phyloP scores from a whole-genome alignment of 1,284 basidiomycete species.

The Afroboletus lepidellus region DNA sequence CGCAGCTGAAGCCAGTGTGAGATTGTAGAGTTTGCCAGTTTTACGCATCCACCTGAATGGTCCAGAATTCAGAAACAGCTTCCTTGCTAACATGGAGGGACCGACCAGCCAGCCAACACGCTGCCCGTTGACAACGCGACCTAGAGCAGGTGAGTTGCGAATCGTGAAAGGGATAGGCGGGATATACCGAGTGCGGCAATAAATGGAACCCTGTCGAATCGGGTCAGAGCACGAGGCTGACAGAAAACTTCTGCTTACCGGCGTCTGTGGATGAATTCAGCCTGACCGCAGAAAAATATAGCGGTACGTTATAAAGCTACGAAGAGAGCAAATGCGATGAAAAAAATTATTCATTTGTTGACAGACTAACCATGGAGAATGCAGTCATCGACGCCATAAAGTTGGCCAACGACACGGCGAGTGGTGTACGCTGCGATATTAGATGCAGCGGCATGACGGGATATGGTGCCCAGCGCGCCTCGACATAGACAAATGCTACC shows the following conservation, averaged over 20 bases:
- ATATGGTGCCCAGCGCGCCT: conserved; percentile 70
- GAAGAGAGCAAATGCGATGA: conserved; percentile 5
- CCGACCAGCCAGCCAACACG: conserved; percentile 80
- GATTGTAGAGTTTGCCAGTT: conserved; percentile 77
- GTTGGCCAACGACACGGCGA: conserved; percentile 79
- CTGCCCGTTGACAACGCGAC: conserved; percentile 78
- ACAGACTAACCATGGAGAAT: conserved; percentile 72
- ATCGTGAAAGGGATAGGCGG: not conserved
- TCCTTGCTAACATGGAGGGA: conserved; percentile 8
- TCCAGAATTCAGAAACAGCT: not conserved
- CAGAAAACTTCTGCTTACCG: conserved; percentile 44
- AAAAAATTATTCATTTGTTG: not conserved
- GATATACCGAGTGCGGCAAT: conserved; percentile 79
- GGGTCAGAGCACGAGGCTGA: not conserved
- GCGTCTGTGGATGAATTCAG: conserved; percentile 69
- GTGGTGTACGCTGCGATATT: conserved; percentile 71
- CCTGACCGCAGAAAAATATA: conserved; percentile 89
- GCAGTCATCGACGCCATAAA: conserved; percentile 73
- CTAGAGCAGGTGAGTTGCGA: conserved; percentile 36
- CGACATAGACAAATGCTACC: conserved; percentile 67
- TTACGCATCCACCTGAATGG: conserved; percentile 70
- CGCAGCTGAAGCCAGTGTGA: conserved; percentile 61
- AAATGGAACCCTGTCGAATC: conserved; percentile 62
- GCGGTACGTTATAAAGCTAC: conserved; percentile 82
- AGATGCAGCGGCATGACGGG: conserved; percentile 85